Conservation (phyloP, 129 eudicot genomes). For the Saposhnikovia divaricata region DNA sequence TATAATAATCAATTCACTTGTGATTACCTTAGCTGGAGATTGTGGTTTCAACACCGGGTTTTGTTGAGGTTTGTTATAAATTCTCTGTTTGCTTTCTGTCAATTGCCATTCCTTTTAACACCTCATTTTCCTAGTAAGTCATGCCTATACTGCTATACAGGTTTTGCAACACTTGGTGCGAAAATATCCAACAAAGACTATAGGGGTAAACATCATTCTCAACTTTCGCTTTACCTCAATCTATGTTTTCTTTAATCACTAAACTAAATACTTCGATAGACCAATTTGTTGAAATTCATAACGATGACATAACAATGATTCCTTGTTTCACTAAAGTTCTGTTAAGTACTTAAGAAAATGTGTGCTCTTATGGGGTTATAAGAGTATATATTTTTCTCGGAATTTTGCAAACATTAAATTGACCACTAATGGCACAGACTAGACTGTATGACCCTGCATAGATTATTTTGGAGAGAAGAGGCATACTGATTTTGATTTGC, state of each 20-base stretch:
- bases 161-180: slow-evolving; percentile 53
- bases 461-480: neutral
- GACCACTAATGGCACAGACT: neutral
- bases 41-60: slow-evolving; percentile 81
- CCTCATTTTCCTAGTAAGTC: slow-evolving; percentile 5
- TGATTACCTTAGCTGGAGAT: slow-evolving; percentile 62
- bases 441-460: neutral
- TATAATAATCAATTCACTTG: neutral
- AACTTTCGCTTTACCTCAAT: neutral
- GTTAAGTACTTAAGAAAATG: neutral
- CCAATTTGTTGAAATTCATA: neutral
- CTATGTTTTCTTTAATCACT: neutral
- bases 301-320: neutral
- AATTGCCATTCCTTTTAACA: neutral
- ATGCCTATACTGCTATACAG: slow-evolving; percentile 34
- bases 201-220: slow-evolving; percentile 55
- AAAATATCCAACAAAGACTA: slow-evolving; percentile 51
- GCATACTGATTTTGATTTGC: neutral
- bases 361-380: neutral
- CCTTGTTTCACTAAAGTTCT: neutral
- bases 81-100: neutral
- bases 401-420: neutral
- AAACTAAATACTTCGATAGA: neutral
- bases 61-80: slow-evolving; percentile 44
- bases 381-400: neutral